These are phyloP conservation scores for Citrus cavaleriei DNA, from an alignment of 345 rosid species.

Conservation along the genomic window DNA sequence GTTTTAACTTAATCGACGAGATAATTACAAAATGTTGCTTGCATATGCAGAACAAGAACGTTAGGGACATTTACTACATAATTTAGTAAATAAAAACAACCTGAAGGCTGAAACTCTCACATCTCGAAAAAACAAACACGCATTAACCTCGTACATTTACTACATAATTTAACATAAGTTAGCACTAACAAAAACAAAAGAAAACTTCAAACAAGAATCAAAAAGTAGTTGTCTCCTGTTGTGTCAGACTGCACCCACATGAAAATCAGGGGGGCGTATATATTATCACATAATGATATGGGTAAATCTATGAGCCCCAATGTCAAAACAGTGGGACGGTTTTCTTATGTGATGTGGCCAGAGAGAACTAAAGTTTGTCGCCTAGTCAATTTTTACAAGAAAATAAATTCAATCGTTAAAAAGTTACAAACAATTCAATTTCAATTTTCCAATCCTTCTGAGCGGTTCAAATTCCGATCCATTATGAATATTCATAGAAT, in stretches of 20 bases:
- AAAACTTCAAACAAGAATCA: background rate
- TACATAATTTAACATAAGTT: background rate
- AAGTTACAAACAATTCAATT: background rate
- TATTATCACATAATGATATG: background rate
- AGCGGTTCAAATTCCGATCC: background rate
- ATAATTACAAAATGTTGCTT: too few species aligned
- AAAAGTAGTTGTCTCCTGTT: background rate
- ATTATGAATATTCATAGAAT: background rate
- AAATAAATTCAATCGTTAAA: too few species aligned
- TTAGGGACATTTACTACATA: too few species aligned
- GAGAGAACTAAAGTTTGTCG: background rate
- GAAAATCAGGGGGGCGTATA: background rate
- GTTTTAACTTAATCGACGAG: too few species aligned
- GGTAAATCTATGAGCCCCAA: background rate
- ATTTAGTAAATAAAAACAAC: background rate
- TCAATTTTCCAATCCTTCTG: background rate
- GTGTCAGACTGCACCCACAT: background rate
- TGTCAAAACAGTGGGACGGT: background rate
- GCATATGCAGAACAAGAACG: too few species aligned
- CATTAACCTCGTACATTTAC: slow-evolving; percentile 1
- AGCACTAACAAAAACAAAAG: background rate
- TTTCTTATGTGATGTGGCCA: background rate
- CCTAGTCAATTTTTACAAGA: background rate
- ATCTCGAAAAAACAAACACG: background rate
- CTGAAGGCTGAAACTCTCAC: background rate